Evolutionary conservation across 139 green algal species (phyloP).

Genomic region (Micractinium sp.): DNA sequence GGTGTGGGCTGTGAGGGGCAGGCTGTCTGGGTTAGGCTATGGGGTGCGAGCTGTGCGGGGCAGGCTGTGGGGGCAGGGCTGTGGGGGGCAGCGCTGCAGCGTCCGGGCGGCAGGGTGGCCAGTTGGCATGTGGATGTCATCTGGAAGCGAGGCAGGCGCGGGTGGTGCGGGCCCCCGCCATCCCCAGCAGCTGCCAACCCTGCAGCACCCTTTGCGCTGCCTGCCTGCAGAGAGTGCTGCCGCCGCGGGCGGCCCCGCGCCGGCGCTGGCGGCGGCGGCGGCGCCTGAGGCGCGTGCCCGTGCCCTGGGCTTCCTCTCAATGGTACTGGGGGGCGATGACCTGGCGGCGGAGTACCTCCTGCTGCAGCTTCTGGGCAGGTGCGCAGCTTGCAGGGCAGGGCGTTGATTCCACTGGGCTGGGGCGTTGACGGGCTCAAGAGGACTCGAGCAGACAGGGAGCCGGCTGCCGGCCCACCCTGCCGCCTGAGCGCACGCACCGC

Average conservation of each 20-base stretch:
- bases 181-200: not conserved
- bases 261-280: not conserved
- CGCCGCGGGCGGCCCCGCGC: not conserved
- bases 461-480: not conserved
- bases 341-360: conserved; percentile 84
- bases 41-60: too few species aligned
- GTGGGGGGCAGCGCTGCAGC: too few species aligned
- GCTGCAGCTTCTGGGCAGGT: conserved; percentile 61
- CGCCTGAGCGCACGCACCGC: not conserved
- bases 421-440: too few species aligned
- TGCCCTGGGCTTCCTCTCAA: conserved; percentile 36
- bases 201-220: not conserved
- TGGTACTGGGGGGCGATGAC: conserved; percentile 69
- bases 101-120: too few species aligned
- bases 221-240: not conserved
- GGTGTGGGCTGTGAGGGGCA: too few species aligned
- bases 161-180: too few species aligned
- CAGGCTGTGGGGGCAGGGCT: too few species aligned
- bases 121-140: too few species aligned
- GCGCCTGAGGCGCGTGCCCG: not conserved
- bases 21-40: too few species aligned
- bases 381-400: not conserved
- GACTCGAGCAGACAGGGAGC: too few species aligned
- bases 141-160: too few species aligned
- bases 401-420: too few species aligned